phyloP scores from a whole-genome alignment of 768 basidiomycete species.

The Naematelia aurantialba region DNA sequence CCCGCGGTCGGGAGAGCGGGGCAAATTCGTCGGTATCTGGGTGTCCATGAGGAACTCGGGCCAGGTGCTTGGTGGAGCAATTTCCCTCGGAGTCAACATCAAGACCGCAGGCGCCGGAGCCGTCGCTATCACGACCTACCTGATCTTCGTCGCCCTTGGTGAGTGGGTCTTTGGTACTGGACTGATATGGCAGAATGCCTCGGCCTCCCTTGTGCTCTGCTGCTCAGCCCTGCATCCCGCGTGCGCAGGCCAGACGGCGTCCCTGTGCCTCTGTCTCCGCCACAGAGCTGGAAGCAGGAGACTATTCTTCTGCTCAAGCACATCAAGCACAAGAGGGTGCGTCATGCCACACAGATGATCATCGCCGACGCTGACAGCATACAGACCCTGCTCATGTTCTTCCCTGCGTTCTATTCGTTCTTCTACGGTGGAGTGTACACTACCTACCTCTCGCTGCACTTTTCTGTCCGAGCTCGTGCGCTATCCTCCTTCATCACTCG shows the following conservation, averaged over 20 bases:
- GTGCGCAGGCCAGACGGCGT: constrained; percentile 29
- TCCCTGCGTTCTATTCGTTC: constrained; percentile 33
- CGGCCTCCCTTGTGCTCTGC: constrained; percentile 15
- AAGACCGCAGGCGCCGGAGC: constrained; percentile 9
- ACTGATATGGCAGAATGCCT: constrained; percentile 6
- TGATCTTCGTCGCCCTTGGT: constrained; percentile 25
- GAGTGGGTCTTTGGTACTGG: neutral
- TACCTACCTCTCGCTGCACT: constrained; percentile 33
- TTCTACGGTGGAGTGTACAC: constrained; percentile 28
- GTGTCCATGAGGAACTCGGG: constrained; percentile 22
- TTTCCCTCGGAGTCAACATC: constrained; percentile 23
- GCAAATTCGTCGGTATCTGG: constrained; percentile 29
- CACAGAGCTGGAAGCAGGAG: constrained; percentile 19
- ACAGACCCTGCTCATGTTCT: constrained; percentile 9
- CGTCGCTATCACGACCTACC: constrained; percentile 22
- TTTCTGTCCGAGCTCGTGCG: constrained; percentile 25
- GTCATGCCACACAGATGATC: constrained; percentile 2
- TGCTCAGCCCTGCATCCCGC: constrained; percentile 14
- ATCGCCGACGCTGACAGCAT: too few relatives aligned
- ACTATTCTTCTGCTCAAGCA: constrained; percentile 20
- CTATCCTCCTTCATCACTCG: constrained; percentile 39
- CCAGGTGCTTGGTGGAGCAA: constrained; percentile 17
- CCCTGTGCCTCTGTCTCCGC: constrained; percentile 14
- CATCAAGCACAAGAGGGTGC: constrained; percentile 12
- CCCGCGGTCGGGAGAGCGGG: constrained; percentile 11